Evolutionary conservation across 345 rosid genomes (phyloP).

Genomic region (Anastatica hierochuntica): DNA sequence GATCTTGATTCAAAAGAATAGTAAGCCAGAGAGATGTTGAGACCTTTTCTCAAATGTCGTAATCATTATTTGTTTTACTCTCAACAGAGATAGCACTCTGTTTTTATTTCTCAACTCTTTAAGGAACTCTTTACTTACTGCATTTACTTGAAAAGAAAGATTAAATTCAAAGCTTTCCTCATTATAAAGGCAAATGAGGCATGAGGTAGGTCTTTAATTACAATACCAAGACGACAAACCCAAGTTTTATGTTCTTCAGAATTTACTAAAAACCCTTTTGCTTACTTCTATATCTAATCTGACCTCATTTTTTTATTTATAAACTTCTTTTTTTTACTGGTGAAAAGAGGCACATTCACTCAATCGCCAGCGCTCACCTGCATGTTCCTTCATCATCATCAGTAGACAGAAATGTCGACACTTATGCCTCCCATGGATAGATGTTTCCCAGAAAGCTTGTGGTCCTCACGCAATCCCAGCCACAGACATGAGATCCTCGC

Average conservation of each 20-base stretch:
- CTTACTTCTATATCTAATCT: conserved; percentile 17
- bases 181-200: conserved; percentile 15
- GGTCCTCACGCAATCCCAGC: conserved; percentile 47
- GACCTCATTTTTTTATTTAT: conserved; percentile 15
- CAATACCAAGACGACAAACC: too few species aligned
- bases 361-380: conserved; percentile 14
- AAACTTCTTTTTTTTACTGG: conserved; percentile 2
- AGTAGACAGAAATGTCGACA: conserved; percentile 80
- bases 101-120: too few species aligned
- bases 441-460: conserved; percentile 40
- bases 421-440: conserved; percentile 48
- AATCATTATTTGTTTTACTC: too few species aligned
- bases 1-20: neutral
- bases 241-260: conserved; percentile 9
- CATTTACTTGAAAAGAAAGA: neutral
- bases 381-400: conserved; percentile 17
- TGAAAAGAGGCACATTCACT: conserved; percentile 15
- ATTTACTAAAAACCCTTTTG: conserved; percentile 23
- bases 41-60: too few species aligned
- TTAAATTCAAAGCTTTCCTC: neutral
- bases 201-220: conserved; percentile 16
- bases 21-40: too few species aligned
- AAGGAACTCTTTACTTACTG: too few species aligned
- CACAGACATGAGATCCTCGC: conserved; percentile 69
- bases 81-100: too few species aligned